Evolutionary conservation across 2,329 filamentous ascomycete genomes (phyloP), one percentile per base, ranked within the genome.

Genomic region (Xylaria multiplex): DNA sequence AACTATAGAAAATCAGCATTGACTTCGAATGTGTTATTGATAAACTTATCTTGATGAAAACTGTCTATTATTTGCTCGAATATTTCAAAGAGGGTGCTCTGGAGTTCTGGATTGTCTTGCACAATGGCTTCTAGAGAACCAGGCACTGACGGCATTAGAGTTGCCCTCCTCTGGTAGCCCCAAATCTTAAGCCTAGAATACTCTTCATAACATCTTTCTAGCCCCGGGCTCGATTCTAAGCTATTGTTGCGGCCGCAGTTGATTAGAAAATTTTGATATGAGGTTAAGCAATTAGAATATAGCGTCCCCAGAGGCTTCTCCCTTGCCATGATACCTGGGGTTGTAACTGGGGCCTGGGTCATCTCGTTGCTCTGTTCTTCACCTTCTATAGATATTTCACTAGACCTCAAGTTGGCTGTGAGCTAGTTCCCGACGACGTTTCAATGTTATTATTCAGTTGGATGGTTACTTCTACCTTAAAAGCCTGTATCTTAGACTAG

Each of bases 171-270:
- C 49, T 66, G 59, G 6, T 60, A n/a, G 3, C 61, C 56, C 65
- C 65, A 67, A 6, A 58, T 48, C 19, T 67, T 61, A 3, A 61
- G 30, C 27, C 65, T 54, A 6, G 61, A 59, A 58, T 67, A 67
- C 40, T 67, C 65, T 16, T 67, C 65, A 6, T 48, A 52, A 16
- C 52, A 52, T 14, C 16, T 52, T n/a, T 62, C 27, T 32, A 66
- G 59, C 19, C 59, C 54, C 2, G 2, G 5, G 22, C 50, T 43
- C 27, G 60, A 42, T 3, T 55, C 6, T 32, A 55, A n/a, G 2
- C 7, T 5, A 46, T 35, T 5, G 35, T 54, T 2, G 19, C 6
- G 40, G 35, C n/a, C 37, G 40, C 40, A 61, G 16, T 22, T n/a
- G 24, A 37, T 27, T 27, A 61, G 13, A 8, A 54, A 61, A 11